Evolutionary conservation across 306 rosid genomes (phyloP).

Genomic region (Quercus glauca): DNA sequence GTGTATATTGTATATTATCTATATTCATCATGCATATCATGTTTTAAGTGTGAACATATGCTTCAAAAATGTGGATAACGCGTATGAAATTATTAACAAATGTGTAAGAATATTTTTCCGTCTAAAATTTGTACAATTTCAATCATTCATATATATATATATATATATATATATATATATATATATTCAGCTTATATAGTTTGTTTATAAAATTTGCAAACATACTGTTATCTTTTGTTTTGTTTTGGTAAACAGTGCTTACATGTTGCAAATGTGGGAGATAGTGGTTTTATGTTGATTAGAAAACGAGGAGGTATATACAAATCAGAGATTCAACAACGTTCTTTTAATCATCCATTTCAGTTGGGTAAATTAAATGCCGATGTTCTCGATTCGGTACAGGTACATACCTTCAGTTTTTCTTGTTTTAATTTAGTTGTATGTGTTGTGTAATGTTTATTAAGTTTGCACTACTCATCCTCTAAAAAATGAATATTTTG

Average conservation of each 20-base stretch:
- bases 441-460: no score
- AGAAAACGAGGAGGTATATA: neutral
- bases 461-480: no score
- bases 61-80: no score
- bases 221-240: neutral
- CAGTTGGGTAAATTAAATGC: neutral
- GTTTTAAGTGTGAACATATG: no score
- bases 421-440: neutral
- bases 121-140: no score
- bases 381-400: neutral
- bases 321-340: neutral
- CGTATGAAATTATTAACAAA: no score
- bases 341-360: neutral
- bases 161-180: neutral
- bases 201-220: neutral
- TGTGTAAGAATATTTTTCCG: no score
- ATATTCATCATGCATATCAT: no score
- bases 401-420: neutral
- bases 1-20: no score
- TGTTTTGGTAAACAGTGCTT: neutral
- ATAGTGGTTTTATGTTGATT: neutral
- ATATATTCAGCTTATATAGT: neutral
- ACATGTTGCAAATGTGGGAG: neutral
- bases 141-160: no score
- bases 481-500: no score